Evolutionary conservation across 768 basidiomycete genomes (phyloP), one percentile per base, ranked within the genome.

Genomic region (Hemileccinum impolitum): DNA sequence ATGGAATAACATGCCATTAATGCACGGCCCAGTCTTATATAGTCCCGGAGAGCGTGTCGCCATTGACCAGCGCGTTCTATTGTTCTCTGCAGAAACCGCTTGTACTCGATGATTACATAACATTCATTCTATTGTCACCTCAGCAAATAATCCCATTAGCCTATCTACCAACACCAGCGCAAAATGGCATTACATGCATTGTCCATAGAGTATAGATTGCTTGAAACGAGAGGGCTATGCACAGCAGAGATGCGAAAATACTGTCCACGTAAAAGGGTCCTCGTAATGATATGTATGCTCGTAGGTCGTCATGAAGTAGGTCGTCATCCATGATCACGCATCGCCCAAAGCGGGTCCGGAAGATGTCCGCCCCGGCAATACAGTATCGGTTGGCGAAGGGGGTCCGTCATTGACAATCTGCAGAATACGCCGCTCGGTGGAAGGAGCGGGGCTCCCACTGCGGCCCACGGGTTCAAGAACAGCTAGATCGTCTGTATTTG

Each of bases 331-430:
- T 50, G 45, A 47, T 28, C 14, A 26, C 21, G 11, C 38, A n/a
- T 38, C 11, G 14, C 17, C 7, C 46, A 28, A 5, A 18, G 60
- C 60, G 12, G n/a, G 44, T 32, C 43, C 37, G 18, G 45, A 39
- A 21, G 50, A 25, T 11, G 38, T 21, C 34, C 32, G 45, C 21
- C n/a, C 23, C 4, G 45, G 38, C 5, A n/a, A 12, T 11, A 49
- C 39, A 7, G 44, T 50, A 26, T 56, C 53, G 7, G 53, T 52
- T 21, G 65, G 61, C 2, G 63, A 59, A 39, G 56, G 50, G 6
- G 56, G 62, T 0, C 15, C 34, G 30, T 67, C 50, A 15, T 67
- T 69, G 43, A 52, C 50, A 19, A 67, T 57, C 45, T 67, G 65
- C 45, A 69, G 50, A n/a, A 57, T 38, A 31, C 58, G 58, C 47